Percentiles rank a stretch among this genome's conserved stretches.
Conservation (phyloP, 139 green algal species). For the Micromonas commoda region DNA sequence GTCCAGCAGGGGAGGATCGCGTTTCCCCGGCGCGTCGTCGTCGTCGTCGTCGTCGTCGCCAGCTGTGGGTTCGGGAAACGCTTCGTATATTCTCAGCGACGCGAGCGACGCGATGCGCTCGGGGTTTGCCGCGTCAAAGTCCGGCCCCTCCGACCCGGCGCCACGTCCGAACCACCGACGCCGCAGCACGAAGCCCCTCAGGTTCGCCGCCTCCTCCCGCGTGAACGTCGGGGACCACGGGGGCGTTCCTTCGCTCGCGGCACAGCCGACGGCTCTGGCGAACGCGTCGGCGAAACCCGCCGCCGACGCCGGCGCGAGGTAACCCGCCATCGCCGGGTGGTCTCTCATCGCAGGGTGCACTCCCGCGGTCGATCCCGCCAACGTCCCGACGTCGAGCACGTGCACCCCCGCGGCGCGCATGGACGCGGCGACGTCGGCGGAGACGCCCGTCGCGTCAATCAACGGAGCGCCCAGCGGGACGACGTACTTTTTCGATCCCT, state of each 20-base stretch:
- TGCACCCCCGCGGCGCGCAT: not conserved
- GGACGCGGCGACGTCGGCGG: not conserved
- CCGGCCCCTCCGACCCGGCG: not conserved
- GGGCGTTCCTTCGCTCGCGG: no score
- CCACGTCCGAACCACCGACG: not conserved
- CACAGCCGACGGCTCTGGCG: no score
- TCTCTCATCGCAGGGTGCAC: no score
- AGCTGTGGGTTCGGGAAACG: no score
- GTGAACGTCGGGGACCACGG: not conserved
- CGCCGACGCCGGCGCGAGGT: no score
- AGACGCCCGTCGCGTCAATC: not conserved
- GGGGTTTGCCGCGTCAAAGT: not conserved
- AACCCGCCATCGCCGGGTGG: no score
- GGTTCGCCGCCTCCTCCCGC: not conserved
- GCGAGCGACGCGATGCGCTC: not conserved
- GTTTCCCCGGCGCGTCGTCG: not conserved
- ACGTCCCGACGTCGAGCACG: slow-evolving; percentile 16
- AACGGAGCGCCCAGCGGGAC: not conserved
- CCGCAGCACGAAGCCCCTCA: not conserved
- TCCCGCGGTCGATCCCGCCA: not conserved
- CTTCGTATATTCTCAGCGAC: not conserved
- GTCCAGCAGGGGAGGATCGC: no score
- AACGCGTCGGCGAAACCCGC: not conserved
- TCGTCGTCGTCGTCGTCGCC: not conserved
- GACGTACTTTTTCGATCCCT: no score